These are phyloP conservation scores for Cryptosporidium sp. DNA, from an alignment of 169 alveolate genomes.

Conservation along the genomic window DNA sequence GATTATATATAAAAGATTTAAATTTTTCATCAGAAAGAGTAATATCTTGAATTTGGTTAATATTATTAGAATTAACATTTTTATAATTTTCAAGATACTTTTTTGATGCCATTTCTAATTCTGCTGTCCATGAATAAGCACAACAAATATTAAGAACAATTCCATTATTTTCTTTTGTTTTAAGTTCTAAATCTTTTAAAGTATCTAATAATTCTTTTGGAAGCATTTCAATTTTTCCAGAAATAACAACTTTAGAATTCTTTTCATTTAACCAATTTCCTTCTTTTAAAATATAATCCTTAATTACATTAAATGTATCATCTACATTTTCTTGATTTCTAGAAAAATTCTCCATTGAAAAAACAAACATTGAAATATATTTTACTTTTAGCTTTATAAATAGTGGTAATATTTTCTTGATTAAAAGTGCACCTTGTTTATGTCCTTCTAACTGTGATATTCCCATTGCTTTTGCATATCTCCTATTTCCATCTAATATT, in stretches of 20 bases:
- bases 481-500: constrained; percentile 92
- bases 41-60: background rate
- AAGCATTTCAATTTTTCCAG: constrained; percentile 52
- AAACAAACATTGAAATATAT: constrained; percentile 86
- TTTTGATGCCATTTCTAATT: constrained; percentile 41
- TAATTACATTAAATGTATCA: constrained; percentile 70
- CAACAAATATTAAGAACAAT: constrained; percentile 62
- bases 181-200: constrained; percentile 15
- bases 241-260: constrained; percentile 31
- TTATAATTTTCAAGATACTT: background rate
- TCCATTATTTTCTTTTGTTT: constrained; percentile 23
- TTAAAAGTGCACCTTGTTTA: constrained; percentile 77
- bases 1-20: constrained; percentile 81
- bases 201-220: constrained; percentile 13
- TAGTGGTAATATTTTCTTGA: constrained; percentile 81
- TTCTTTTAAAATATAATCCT: constrained; percentile 59
- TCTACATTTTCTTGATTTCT: constrained; percentile 81
- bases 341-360: constrained; percentile 87
- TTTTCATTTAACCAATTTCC: constrained; percentile 6
- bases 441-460: constrained; percentile 82
- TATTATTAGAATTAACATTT: background rate
- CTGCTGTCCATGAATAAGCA: constrained; percentile 63
- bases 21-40: constrained; percentile 30
- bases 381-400: constrained; percentile 83
- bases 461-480: constrained; percentile 85